Percentiles rank a stretch among this genome's conserved stretches.
Conservation (phyloP, 495 filamentous ascomycete species). For the Daldinia childiae region DNA sequence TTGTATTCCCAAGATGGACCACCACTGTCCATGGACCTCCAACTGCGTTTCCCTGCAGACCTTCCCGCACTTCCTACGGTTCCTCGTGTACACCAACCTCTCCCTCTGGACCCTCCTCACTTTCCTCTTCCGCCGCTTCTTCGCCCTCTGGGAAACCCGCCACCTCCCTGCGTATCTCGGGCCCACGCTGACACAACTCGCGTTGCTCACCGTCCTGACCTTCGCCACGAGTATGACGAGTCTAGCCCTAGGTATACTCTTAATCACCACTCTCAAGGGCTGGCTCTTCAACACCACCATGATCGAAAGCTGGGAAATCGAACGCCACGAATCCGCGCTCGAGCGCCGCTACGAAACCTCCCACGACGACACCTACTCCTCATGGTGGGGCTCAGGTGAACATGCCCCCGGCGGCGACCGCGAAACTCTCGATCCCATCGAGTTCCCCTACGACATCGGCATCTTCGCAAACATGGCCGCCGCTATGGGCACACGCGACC, state of each 20-base stretch:
- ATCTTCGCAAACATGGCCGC: conserved; percentile 80
- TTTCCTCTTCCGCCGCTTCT: conserved; percentile 68
- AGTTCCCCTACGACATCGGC: conserved; percentile 94
- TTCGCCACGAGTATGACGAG: conserved; percentile 68
- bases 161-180: conserved; percentile 84
- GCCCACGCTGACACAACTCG: conserved; percentile 69
- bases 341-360: conserved; percentile 55
- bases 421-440: conserved; percentile 66
- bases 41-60: conserved; percentile 94
- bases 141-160: conserved; percentile 71
- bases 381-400: conserved; percentile 39
- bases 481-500: conserved; percentile 72
- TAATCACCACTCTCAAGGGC: conserved; percentile 57
- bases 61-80: conserved; percentile 89
- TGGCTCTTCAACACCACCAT: conserved; percentile 70
- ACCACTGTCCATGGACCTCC: conserved; percentile 95
- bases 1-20: conserved; percentile 98
- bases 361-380: conserved; percentile 55
- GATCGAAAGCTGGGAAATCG: conserved; percentile 94
- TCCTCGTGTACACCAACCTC: conserved; percentile 78
- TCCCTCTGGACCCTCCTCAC: conserved; percentile 69
- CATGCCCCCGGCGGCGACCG: conserved; percentile 30
- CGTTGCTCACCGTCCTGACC: conserved; percentile 71
- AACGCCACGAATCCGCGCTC: conserved; percentile 82
- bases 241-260: conserved; percentile 71